phyloP scores from a whole-genome alignment of 2,329 filamentous ascomycete genomes.

The Neonectria faginata region DNA sequence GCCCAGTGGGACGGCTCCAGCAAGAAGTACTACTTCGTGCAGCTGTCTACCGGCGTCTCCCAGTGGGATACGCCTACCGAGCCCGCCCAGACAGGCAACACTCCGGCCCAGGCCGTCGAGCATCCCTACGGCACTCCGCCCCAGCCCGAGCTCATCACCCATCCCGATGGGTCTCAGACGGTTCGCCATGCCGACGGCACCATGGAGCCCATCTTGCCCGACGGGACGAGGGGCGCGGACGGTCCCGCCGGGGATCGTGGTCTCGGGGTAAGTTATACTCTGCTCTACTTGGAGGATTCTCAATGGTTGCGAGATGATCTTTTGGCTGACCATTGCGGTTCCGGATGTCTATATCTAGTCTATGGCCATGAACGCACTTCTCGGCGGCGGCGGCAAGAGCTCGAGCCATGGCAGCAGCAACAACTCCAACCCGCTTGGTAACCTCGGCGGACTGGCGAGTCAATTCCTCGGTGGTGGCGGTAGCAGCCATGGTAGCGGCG shows the following conservation, averaged over 20 bases:
- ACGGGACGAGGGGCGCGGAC: slow-evolving; percentile 62
- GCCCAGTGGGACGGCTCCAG: slow-evolving; percentile 75
- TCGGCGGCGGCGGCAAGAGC: slow-evolving; percentile 62
- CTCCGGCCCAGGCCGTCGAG: slow-evolving; percentile 65
- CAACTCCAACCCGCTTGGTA: slow-evolving; percentile 52
- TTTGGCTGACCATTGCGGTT: slow-evolving; percentile 16
- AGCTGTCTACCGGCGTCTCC: slow-evolving; percentile 76
- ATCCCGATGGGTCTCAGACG: slow-evolving; percentile 72
- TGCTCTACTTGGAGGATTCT: slow-evolving; percentile 1
- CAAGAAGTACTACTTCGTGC: slow-evolving; percentile 78
- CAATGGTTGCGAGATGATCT: background rate
- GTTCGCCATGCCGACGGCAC: slow-evolving; percentile 70
- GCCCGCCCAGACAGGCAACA: slow-evolving; percentile 71
- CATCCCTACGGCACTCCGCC: slow-evolving; percentile 73
- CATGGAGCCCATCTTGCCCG: slow-evolving; percentile 69
- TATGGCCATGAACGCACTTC: slow-evolving; percentile 70
- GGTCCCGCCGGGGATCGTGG: slow-evolving; percentile 70
- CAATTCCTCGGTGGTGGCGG: slow-evolving; percentile 55
- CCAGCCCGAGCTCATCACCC: slow-evolving; percentile 67
- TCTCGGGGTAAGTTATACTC: slow-evolving; percentile 68
- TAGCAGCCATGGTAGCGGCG: slow-evolving; percentile 38
- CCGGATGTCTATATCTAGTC: slow-evolving; percentile 54
- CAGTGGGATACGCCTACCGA: slow-evolving; percentile 80
- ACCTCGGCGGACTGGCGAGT: slow-evolving; percentile 59
- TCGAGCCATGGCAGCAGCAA: slow-evolving; percentile 47